Evolutionary conservation across 805 yeast genomes (phyloP).

Genomic region (Kuraishia ogatae): DNA sequence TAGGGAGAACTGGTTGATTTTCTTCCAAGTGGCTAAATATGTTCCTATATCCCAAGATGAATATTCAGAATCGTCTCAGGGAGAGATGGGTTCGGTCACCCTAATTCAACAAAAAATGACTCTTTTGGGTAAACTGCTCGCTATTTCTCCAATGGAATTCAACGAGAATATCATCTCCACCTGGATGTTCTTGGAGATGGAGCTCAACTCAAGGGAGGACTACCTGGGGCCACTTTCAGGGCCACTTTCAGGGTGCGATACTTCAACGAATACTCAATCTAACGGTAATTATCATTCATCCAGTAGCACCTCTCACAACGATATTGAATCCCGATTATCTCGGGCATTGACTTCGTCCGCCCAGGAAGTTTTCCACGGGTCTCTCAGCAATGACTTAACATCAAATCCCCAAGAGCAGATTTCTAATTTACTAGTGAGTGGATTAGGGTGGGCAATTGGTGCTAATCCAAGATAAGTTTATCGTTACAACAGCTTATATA

Average conservation of each 20-base stretch:
- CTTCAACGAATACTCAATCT: too few relatives aligned
- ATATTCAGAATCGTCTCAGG: conserved; percentile 3
- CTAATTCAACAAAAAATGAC: conserved; percentile 42
- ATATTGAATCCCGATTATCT: conserved; percentile 13
- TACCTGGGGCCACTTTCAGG: conserved; percentile 13
- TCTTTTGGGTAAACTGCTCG: conserved; percentile 42
- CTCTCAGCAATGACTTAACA: conserved; percentile 15
- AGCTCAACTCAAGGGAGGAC: conserved; percentile 21
- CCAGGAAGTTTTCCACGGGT: conserved; percentile 10
- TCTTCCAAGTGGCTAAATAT: conserved; percentile 63
- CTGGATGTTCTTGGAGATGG: conserved; percentile 47
- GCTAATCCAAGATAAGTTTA: conserved; percentile 20
- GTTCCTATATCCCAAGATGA: conserved; percentile 23
- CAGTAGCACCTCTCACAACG: background rate
- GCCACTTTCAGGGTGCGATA: conserved; percentile 2
- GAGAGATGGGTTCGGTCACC: conserved; percentile 17
- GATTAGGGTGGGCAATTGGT: conserved; percentile 45
- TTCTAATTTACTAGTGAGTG: conserved; percentile 35
- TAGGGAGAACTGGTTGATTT: conserved; percentile 53
- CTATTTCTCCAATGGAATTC: conserved; percentile 45
- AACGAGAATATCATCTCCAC: conserved; percentile 48
- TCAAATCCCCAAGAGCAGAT: conserved; percentile 12
- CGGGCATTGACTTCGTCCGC: conserved; percentile 15
- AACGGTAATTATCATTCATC: too few relatives aligned
- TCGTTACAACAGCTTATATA: too few relatives aligned